phyloP scores from a whole-genome alignment of 345 rosid genomes.

The Viola odorata region DNA sequence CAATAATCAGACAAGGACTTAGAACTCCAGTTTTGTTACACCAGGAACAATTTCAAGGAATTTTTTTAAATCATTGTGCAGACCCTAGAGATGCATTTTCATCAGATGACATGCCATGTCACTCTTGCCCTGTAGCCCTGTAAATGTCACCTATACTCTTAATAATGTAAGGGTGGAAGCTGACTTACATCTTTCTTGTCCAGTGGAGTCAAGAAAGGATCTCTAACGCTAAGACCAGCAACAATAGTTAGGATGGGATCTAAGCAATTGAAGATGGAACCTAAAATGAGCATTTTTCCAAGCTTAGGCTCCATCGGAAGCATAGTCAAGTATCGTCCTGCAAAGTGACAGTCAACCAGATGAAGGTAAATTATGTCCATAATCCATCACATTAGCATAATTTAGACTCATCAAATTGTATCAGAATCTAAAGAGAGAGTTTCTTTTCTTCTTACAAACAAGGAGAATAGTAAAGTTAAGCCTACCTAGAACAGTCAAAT shows the following conservation, averaged over 20 bases:
- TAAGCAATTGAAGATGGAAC: conserved; percentile 77
- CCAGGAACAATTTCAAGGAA: too few species aligned
- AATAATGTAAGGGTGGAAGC: conserved; percentile 21
- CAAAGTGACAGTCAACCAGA: conserved; percentile 11
- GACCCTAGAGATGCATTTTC: too few species aligned
- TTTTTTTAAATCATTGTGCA: too few species aligned
- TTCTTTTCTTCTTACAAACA: too few species aligned
- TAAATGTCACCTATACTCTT: too few species aligned
- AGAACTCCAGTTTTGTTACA: too few species aligned
- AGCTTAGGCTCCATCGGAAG: conserved; percentile 98
- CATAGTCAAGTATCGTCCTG: conserved; percentile 75
- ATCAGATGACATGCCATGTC: too few species aligned
- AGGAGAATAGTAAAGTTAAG: neutral
- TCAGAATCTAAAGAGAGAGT: neutral
- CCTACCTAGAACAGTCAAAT: conserved; percentile 70
- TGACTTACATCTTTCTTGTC: conserved; percentile 91
- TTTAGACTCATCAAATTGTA: neutral
- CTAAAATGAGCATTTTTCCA: conserved; percentile 88
- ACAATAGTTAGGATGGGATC: conserved; percentile 80
- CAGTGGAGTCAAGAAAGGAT: conserved; percentile 82
- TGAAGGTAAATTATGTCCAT: neutral
- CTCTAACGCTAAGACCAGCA: conserved; percentile 90
- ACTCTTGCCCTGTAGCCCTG: too few species aligned
- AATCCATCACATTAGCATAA: neutral
- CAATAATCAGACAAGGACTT: too few species aligned